Evolutionary conservation across 345 rosid genomes (phyloP).

Genomic region (Microcos paniculata): DNA sequence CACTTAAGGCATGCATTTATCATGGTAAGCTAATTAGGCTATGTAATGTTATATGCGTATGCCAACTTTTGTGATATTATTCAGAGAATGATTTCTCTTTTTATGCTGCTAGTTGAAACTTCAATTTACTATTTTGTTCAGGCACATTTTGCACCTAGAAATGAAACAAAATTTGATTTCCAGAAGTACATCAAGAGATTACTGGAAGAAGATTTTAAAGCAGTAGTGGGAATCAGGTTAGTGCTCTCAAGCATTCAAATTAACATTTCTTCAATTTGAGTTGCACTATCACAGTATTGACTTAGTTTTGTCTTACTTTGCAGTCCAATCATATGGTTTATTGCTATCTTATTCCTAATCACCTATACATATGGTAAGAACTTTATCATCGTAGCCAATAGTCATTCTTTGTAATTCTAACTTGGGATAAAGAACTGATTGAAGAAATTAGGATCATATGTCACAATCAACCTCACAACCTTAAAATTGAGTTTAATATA

Average conservation of each 20-base stretch:
- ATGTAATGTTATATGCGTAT: background rate
- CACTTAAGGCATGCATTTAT: conserved; percentile 93
- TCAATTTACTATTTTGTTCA: conserved; percentile 28
- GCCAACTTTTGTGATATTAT: background rate
- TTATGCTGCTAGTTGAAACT: background rate
- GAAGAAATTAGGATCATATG: too few relatives aligned
- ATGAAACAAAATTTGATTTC: conserved; percentile 69
- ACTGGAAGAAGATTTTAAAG: too few relatives aligned
- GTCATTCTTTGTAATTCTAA: too few relatives aligned
- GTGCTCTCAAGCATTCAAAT: background rate
- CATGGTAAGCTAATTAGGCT: conserved; percentile 43
- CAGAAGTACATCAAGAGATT: conserved; percentile 81
- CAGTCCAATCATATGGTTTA: conserved; percentile 81
- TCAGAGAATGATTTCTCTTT: background rate
- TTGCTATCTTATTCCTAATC: conserved; percentile 65
- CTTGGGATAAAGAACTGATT: too few relatives aligned
- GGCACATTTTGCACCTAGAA: conserved; percentile 89
- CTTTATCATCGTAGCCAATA: too few relatives aligned
- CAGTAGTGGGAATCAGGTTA: conserved; percentile 91
- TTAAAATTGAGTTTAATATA: too few relatives aligned
- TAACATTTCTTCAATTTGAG: background rate
- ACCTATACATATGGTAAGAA: conserved; percentile 73
- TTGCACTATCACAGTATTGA: background rate
- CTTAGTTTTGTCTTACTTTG: conserved; percentile 22
- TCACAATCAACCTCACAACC: too few relatives aligned